phyloP scores from a whole-genome alignment of 768 basidiomycete species.

The Dioszegia hungarica region DNA sequence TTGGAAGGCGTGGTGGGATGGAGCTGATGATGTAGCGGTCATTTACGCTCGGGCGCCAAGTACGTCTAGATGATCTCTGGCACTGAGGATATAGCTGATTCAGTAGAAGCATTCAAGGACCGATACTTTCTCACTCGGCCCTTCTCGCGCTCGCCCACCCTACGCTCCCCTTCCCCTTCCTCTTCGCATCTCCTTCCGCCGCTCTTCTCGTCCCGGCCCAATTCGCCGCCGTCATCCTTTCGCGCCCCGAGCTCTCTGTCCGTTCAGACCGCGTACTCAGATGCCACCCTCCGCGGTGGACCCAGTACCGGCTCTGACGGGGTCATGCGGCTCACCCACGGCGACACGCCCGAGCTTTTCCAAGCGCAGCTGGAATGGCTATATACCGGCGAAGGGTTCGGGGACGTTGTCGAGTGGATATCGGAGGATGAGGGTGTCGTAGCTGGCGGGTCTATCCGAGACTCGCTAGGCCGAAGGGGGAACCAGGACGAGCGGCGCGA shows the following conservation, averaged over 20 bases:
- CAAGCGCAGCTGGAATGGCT: conserved; percentile 82
- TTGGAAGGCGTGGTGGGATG: neutral
- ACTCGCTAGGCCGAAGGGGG: conserved; percentile 49
- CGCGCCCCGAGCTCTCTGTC: conserved; percentile 10
- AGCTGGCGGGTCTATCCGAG: conserved; percentile 49
- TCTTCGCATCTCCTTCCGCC: conserved; percentile 13
- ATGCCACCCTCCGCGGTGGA: conserved; percentile 12
- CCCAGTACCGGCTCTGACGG: neutral
- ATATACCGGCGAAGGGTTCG: conserved; percentile 82
- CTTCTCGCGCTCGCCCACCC: conserved; percentile 56
- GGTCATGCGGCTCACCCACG: conserved; percentile 25
- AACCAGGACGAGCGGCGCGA: conserved; percentile 62
- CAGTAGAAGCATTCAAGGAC: conserved; percentile 64
- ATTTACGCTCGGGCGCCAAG: conserved; percentile 92
- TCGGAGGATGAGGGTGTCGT: conserved; percentile 16
- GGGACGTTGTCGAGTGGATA: conserved; percentile 56
- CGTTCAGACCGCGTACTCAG: conserved; percentile 5
- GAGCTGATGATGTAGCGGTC: conserved; percentile 56
- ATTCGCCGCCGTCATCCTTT: conserved; percentile 17
- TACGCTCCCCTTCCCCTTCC: conserved; percentile 20
- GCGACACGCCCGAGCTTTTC: conserved; percentile 69
- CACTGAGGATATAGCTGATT: neutral
- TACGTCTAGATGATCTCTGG: conserved; percentile 14
- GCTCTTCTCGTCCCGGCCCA: conserved; percentile 11
- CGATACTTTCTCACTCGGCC: conserved; percentile 65